phyloP scores from a whole-genome alignment of 768 basidiomycete species.

The Calocera viscosa region DNA sequence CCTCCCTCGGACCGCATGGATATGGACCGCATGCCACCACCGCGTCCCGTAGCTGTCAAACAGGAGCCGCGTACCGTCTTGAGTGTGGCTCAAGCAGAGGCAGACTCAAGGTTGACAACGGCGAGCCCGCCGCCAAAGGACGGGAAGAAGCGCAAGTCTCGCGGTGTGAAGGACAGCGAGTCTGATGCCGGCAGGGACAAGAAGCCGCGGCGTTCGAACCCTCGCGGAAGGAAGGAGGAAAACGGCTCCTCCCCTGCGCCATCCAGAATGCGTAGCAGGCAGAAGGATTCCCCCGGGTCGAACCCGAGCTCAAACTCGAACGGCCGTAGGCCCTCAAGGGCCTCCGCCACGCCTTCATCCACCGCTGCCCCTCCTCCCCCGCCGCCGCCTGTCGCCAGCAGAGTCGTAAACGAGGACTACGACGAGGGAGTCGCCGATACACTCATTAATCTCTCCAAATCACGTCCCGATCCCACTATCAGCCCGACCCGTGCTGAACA shows the following conservation, averaged over 20 bases:
- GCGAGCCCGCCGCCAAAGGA: constrained; percentile 1
- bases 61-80: neutral
- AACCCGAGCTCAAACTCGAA: constrained; percentile 6
- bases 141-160: constrained; percentile 1
- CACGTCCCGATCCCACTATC: neutral
- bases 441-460: neutral
- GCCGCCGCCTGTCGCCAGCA: neutral
- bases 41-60: neutral
- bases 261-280: neutral
- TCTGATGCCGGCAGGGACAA: neutral
- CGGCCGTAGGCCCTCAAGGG: neutral
- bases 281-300: constrained; percentile 1
- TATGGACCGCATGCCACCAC: neutral
- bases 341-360: neutral
- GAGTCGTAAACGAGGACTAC: neutral
- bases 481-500: neutral
- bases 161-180: constrained; percentile 4
- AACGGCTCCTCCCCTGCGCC: neutral
- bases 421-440: constrained; percentile 1
- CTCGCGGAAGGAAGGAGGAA: neutral
- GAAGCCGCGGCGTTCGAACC: neutral
- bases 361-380: neutral
- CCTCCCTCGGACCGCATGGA: neutral
- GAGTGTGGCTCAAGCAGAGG: neutral
- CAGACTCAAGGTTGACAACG: neutral